Conservation (phyloP, 345 rosid species). For the Ceriops tagal region DNA sequence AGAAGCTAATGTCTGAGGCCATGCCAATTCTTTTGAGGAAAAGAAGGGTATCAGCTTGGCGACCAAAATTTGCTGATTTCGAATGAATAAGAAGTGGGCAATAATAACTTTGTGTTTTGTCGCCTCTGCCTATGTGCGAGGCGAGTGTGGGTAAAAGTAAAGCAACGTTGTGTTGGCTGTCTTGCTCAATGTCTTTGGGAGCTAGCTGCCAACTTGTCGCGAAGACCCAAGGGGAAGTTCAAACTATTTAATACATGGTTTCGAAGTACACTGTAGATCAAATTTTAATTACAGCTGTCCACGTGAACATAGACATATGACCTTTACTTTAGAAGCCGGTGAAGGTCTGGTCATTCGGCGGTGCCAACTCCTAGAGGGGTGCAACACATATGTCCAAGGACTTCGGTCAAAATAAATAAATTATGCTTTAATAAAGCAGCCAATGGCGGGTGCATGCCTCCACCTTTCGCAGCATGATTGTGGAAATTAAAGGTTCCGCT, state of each 20-base stretch:
- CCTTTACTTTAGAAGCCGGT: neutral
- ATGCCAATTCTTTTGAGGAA: neutral
- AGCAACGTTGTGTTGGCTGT: too few species aligned
- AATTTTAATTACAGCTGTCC: neutral
- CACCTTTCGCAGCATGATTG: neutral
- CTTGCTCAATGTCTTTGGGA: neutral
- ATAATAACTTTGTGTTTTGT: constrained; percentile 4
- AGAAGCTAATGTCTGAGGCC: constrained; percentile 27
- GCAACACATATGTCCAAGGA: too few species aligned
- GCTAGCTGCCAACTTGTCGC: neutral
- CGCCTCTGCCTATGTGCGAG: too few species aligned
- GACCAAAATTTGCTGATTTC: neutral
- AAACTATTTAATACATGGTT: constrained; percentile 12
- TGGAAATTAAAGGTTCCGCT: neutral
- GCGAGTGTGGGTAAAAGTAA: too few species aligned
- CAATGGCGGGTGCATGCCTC: constrained; percentile 13
- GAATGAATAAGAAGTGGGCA: neutral
- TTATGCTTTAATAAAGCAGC: neutral
- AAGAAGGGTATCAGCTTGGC: neutral
- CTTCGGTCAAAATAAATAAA: too few species aligned
- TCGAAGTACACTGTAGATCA: neutral
- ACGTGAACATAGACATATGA: neutral
- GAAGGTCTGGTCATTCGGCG: neutral
- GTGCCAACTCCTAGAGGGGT: too few species aligned
- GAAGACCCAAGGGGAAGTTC: neutral